phyloP scores from a whole-genome alignment of 148 eudicot species.

The Camellia lanceoleosa region DNA sequence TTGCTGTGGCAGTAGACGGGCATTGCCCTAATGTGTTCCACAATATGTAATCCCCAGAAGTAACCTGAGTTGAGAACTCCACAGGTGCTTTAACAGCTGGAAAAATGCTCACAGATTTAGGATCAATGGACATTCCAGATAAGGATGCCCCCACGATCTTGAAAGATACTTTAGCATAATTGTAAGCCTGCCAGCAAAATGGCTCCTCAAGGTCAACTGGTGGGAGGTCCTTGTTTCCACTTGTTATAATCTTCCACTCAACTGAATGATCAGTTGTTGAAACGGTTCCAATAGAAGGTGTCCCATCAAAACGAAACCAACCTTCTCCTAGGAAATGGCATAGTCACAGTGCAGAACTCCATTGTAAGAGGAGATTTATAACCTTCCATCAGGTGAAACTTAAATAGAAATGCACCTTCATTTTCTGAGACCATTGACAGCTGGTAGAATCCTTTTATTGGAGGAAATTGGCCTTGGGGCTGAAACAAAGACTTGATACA shows the following conservation, averaged over 20 bases:
- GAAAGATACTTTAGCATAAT: conserved; percentile 94
- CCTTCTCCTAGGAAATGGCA: conserved; percentile 94
- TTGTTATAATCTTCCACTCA: conserved; percentile 83
- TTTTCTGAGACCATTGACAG: conserved; percentile 95
- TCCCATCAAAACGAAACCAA: conserved; percentile 64
- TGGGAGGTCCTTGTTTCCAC: conserved; percentile 71
- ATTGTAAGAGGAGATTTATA: conserved; percentile 77
- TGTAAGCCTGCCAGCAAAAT: conserved; percentile 91
- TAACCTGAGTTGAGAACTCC: conserved; percentile 22
- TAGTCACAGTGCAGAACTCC: conserved; percentile 83
- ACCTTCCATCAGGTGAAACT: conserved; percentile 77
- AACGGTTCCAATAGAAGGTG: conserved; percentile 89
- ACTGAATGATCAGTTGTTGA: conserved; percentile 62
- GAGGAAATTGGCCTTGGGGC: conserved; percentile 95
- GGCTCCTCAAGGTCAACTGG: conserved; percentile 90
- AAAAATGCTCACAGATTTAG: conserved; percentile 59
- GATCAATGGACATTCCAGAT: conserved; percentile 80
- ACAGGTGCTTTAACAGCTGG: conserved; percentile 16
- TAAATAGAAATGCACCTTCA: conserved; percentile 94
- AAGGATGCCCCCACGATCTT: conserved; percentile 77
- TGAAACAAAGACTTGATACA: conserved; percentile 73
- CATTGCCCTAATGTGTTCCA: conserved; percentile 99
- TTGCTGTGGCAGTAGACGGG: conserved; percentile 69
- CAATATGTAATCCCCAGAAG: conserved; percentile 68
- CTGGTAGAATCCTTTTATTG: conserved; percentile 89